Base-by-base conservation (phyloP, 1,284 basidiomycete species). In the Naganishia liquefaciens region DNA sequence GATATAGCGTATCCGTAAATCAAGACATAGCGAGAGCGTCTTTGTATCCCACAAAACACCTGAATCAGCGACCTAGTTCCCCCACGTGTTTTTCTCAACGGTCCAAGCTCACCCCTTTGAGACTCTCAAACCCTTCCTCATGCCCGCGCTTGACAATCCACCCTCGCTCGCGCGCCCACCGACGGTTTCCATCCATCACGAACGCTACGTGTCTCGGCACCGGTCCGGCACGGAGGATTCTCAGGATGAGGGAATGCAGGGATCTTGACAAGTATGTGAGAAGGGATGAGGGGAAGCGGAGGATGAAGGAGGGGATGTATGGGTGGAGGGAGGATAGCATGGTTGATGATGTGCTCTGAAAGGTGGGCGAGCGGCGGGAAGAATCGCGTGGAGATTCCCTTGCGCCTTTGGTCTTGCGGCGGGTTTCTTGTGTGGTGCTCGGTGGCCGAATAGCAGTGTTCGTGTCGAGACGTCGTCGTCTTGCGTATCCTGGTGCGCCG, bases 131-230 rank as follows among this genome's bases (percentile, higher is more conserved):
- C 0, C 96, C 96, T 54, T 88, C 87, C 5, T 84, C 80, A 77
- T 99, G 96, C 0, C 96, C 95, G 66, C 90, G 82, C 39, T 82
- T 80, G 10, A 91, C 84, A 37, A 83, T 77, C 74, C 86, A 84
- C 6, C 87, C 84, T 23, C 85, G 81, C 68, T 77, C 81, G n/a
- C 89, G 83, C 0, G 96, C 95, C 75, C 91, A 97, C 5, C 96
- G 84, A 58, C 96, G 82, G 77, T 99, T 99, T 5, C 96, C 96
- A 73, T 99, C 96, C 93, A 99, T 96, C 42, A 97, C 89, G 75
- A 99, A 95, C 2, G 90, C 94, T 47, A 99, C 85, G 81, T 99
- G 96, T 47, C 82, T 79, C 0, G 96, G 96, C 23, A 96, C 83
- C 1, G 96, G 95, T 0, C 94, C 95, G 6, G 87, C 81, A 0